phyloP scores from a whole-genome alignment of 2,329 filamentous ascomycete genomes.

The Xylariaceae sp. region DNA sequence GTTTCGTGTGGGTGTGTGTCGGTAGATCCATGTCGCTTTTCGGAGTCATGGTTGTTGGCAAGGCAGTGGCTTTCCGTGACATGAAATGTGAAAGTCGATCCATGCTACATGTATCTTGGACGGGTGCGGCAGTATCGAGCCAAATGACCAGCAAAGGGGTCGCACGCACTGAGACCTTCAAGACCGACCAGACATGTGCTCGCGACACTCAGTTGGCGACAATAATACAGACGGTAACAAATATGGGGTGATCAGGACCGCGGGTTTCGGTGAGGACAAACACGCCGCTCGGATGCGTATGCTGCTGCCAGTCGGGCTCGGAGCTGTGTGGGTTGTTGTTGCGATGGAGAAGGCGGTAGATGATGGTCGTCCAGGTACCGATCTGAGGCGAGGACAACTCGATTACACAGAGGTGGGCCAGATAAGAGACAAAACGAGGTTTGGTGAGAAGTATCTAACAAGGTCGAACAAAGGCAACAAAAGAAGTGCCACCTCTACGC shows the following conservation, averaged over 20 bases:
- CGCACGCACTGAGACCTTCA: neutral
- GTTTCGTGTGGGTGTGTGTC: conserved; percentile 27
- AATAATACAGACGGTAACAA: neutral
- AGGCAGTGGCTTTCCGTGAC: conserved; percentile 22
- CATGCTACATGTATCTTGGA: conserved; percentile 17
- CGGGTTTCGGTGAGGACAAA: neutral
- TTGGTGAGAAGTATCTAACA: no score
- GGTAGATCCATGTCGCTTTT: conserved; percentile 31
- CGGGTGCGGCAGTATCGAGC: neutral
- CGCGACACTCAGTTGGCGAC: neutral
- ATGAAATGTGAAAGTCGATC: conserved; percentile 26
- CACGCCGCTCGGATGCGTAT: neutral
- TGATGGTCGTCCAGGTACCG: no score
- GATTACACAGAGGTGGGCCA: no score
- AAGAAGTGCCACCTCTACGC: no score
- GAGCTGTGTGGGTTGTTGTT: neutral
- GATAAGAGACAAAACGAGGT: no score
- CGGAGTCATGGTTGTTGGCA: conserved; percentile 15
- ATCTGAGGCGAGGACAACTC: no score
- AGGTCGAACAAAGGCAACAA: no score
- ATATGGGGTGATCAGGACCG: neutral
- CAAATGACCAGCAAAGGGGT: neutral
- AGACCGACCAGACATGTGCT: conserved; percentile 1
- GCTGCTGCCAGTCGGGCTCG: neutral
- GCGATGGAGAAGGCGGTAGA: no score